Base-by-base conservation (phyloP, 257 asterid genomes). In the Solanum habrochaites region DNA sequence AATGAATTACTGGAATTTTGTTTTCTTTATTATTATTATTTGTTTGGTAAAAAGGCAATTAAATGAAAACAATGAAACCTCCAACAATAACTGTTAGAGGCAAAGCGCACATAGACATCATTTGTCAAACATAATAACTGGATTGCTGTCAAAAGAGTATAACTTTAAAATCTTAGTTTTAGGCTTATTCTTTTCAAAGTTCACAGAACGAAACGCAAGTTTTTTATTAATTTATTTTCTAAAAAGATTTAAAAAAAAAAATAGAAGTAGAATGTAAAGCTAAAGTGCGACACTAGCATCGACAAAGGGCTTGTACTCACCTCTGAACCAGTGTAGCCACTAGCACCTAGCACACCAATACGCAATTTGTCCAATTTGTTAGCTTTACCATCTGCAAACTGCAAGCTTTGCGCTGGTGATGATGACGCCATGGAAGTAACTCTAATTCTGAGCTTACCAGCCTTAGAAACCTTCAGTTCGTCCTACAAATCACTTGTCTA, bases 251-350 rank as follows among this genome's bases (percentile, higher is more conserved):
- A n/a, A 6, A 52, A 16, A 52, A 49, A 6, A 7, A 4, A 39
- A n/a, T 16, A 43, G 1, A 49, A 75, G 27, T 39, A 42, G n/a
- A 43, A 74, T 43, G 20, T 23, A 11, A 23, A 77, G 16, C 25
- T 25, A 58, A 78, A 43, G 25, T 14, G n/a, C 8, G 13, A 12
- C 14, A 20, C 64, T 56, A 56, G 1, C 35, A 0, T 43, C 5
- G 18, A 78, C 1, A 45, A 6, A 45, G 84, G 39, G 66, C 16
- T 45, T 15, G 62, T 58, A 56, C 45, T 56, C 82, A 95, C 98
- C 97, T 94, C 98, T 43, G 95, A 93, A 87, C 98, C 98, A 87
- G 98, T 95, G 88, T 95, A 95, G 43, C 98, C 98, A 90, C 98
- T 93, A 83, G 98, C 98, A 66, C 98, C 98, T 88, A 95, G 97